Evolutionary conservation across 441 rosid species (phyloP).

Genomic region (Eutrema salsugineum): DNA sequence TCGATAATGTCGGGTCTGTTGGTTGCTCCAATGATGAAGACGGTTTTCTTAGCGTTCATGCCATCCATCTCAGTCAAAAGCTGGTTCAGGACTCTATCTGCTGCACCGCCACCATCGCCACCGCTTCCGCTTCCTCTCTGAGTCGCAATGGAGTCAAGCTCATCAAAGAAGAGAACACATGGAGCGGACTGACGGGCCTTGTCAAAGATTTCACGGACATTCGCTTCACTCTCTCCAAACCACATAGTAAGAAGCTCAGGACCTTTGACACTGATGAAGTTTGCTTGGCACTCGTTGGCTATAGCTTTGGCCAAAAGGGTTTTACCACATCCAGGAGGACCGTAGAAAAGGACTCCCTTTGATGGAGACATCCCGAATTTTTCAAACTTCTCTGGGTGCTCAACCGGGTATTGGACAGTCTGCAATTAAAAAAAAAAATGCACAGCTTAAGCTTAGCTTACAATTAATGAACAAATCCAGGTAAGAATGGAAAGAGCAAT

Average conservation of each 20-base stretch:
- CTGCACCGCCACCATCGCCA: conserved; percentile 72
- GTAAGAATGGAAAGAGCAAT: background rate
- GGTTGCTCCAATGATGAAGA: conserved; percentile 60
- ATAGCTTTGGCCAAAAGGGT: conserved; percentile 62
- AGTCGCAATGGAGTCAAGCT: conserved; percentile 63
- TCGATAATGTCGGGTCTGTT: conserved; percentile 58
- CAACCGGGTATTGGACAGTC: conserved; percentile 67
- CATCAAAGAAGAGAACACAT: conserved; percentile 61
- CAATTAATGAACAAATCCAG: background rate
- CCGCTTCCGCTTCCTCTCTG: conserved; percentile 50
- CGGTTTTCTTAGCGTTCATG: conserved; percentile 57
- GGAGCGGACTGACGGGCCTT: conserved; percentile 66
- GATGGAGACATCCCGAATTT: conserved; percentile 62
- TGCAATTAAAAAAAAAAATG: conserved; percentile 17
- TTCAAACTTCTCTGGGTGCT: conserved; percentile 65
- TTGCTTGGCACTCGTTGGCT: conserved; percentile 57
- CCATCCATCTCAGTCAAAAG: conserved; percentile 64
- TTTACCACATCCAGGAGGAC: conserved; percentile 62
- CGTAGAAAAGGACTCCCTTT: conserved; percentile 55
- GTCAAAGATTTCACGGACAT: conserved; percentile 57
- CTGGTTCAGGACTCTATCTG: conserved; percentile 59
- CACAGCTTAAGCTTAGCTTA: background rate
- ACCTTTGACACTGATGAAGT: conserved; percentile 57
- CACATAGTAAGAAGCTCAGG: conserved; percentile 61
- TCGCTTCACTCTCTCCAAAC: conserved; percentile 69